Percentiles rank a stretch among this genome's conserved stretches.
Evolutionary conservation across 2,329 filamentous ascomycete species (phyloP).

Genomic region (Stemphylium vesicarium): DNA sequence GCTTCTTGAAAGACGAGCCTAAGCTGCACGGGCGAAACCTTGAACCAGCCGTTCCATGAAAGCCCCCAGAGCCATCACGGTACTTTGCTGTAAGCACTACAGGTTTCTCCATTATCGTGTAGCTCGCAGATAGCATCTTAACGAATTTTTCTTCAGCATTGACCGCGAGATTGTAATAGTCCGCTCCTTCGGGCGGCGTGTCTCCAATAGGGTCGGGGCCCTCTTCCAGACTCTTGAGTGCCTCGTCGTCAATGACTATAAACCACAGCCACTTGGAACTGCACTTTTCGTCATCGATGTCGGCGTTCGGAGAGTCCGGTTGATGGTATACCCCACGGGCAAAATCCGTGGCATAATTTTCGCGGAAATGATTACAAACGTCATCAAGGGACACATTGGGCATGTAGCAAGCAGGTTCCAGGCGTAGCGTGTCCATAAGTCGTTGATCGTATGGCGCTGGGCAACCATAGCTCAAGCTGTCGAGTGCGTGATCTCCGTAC

Average conservation of each 20-base stretch:
- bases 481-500: neutral
- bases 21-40: neutral
- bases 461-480: constrained; percentile 3
- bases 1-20: neutral
- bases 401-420: constrained; percentile 3
- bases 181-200: constrained; percentile 5
- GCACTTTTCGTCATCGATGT: constrained; percentile 3
- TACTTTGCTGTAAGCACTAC: neutral
- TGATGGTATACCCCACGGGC: no score
- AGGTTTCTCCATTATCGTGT: constrained; percentile 2
- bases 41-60: constrained; percentile 8
- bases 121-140: constrained; percentile 3
- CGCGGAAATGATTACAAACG: constrained; percentile 12
- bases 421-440: constrained; percentile 8
- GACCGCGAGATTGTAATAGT: neutral
- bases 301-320: neutral
- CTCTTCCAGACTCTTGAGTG: constrained; percentile 9
- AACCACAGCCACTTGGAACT: constrained; percentile 7
- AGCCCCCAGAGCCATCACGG: neutral
- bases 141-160: constrained; percentile 3
- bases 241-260: constrained; percentile 9
- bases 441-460: constrained; percentile 13
- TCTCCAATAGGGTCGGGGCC: constrained; percentile 8
- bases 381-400: constrained; percentile 10
- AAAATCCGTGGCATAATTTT: neutral